Evolutionary conservation across 1,284 basidiomycete species (phyloP), one percentile per base, ranked within the genome.

Genomic region (Stygiomarasmius scandens): DNA sequence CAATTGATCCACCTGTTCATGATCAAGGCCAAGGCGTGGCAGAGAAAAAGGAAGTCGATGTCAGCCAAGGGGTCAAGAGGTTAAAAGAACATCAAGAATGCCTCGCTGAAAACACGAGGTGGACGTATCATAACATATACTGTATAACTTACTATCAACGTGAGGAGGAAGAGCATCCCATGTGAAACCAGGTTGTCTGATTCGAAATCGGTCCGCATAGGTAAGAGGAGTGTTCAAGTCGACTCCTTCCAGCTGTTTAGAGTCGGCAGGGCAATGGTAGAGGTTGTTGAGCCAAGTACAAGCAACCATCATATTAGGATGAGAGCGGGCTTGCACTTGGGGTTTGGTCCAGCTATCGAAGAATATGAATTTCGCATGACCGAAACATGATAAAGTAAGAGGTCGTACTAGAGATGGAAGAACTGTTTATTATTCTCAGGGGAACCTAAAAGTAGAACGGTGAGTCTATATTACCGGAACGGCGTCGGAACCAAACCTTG

Each of bases 141-240:
- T 10, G 19, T 32, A 32, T 5, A 6, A 38, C 53, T 20, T 29
- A 54, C 87, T 87, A 66, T 94, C 92, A 49, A 90, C 78, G 64
- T 94, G 91, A 3, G 90, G 85, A 0, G 87, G 89, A 2, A 93
- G 73, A 0, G 76, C 72, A 61, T 84, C 83, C 44, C 79, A 77
- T 8, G 76, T 71, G 63, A 91, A 89, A 0, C 92, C 91, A 0
- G 91, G 90, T 32, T 79, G 79, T 4, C 92, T 80, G 46, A 94
- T 89, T 1, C 90, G 79, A 20, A 94, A 73, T 10, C 92, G 78
- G 70, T 94, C 92, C 55, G 84, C 89, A 70, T 94, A 94, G 0
- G 82, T 81, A 20, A 94, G 71, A 0, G 89, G 88, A 1, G 78
- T 83, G 6, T 69, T 65, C 24, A 91, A 77, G 55, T 79, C 80